A percentile compares a stretch with the other conserved stretches of the same genome.
Evolutionary conservation across 345 rosid genomes (phyloP).

Genomic region (Lagerstroemia speciosa): DNA sequence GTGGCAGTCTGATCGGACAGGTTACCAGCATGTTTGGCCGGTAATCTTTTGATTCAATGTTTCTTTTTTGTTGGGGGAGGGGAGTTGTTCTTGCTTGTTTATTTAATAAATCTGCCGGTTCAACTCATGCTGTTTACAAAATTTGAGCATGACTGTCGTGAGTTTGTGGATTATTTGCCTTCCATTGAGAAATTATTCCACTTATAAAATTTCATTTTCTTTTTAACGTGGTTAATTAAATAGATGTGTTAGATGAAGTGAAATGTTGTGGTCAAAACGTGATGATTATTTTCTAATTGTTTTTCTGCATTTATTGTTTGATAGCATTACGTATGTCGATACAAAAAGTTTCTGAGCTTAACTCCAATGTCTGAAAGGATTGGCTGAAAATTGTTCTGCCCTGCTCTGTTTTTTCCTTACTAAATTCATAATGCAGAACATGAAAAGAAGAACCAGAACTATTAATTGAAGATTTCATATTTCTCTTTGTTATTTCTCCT

Average conservation of each 20-base stretch:
- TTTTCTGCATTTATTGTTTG: slow-evolving; percentile 1
- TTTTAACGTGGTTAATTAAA: background rate
- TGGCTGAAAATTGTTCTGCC: background rate
- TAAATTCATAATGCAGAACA: background rate
- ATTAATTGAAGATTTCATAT: background rate
- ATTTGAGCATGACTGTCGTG: background rate
- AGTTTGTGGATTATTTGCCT: background rate
- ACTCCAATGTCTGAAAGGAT: background rate
- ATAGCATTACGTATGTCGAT: background rate
- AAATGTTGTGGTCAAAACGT: background rate
- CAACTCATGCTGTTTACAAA: background rate
- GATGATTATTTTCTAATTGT: background rate
- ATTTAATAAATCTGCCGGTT: background rate
- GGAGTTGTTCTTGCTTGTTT: no score
- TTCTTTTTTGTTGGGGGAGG: no score
- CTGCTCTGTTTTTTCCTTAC: background rate
- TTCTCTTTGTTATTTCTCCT: background rate
- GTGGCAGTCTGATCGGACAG: slow-evolving; percentile 19
- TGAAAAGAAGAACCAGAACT: background rate
- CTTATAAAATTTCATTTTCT: background rate
- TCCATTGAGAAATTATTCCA: background rate
- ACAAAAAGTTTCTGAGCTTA: background rate
- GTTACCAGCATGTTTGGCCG: slow-evolving; percentile 41
- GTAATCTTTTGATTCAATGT: slow-evolving; percentile 11
- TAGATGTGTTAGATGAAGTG: background rate